phyloP scores from a whole-genome alignment of 2,329 filamentous ascomycete species.

The Xylariaceae sp. region DNA sequence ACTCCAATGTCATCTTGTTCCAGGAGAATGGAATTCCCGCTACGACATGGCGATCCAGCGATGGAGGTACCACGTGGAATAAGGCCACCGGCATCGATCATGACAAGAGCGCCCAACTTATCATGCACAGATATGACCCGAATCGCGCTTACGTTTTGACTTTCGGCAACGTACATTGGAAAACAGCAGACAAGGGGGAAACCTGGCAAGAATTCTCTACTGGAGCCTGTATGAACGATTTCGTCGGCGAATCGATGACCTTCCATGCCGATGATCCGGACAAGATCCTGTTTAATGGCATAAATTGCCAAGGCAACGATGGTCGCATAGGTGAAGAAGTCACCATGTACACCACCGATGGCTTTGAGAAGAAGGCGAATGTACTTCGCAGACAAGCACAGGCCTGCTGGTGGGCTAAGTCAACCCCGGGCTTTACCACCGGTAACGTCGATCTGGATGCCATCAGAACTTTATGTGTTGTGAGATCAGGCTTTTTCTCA shows the following conservation, averaged over 20 bases:
- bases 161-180: slow-evolving; percentile 64
- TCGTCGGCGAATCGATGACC: slow-evolving; percentile 47
- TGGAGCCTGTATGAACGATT: slow-evolving; percentile 50
- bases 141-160: slow-evolving; percentile 78
- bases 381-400: slow-evolving; percentile 61
- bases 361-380: slow-evolving; percentile 65
- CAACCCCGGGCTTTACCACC: slow-evolving; percentile 65
- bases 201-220: slow-evolving; percentile 72
- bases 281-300: slow-evolving; percentile 78
- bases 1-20: slow-evolving; percentile 75
- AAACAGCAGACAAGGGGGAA: slow-evolving; percentile 76
- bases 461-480: slow-evolving; percentile 73
- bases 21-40: slow-evolving; percentile 55
- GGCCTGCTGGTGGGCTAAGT: slow-evolving; percentile 84
- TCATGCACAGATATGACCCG: slow-evolving; percentile 73
- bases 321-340: slow-evolving; percentile 58
- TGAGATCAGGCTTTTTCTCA: slow-evolving; percentile 64
- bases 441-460: slow-evolving; percentile 60
- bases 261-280: slow-evolving; percentile 83
- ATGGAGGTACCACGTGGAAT: slow-evolving; percentile 77
- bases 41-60: slow-evolving; percentile 68
- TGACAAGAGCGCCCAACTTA: slow-evolving; percentile 56
- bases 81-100: slow-evolving; percentile 58
- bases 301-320: slow-evolving; percentile 57
- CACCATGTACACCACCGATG: slow-evolving; percentile 73